Evolutionary conservation across 768 basidiomycete species (phyloP), one percentile per base, ranked within the genome.

Genomic region (Cyclocybe cylindracea): DNA sequence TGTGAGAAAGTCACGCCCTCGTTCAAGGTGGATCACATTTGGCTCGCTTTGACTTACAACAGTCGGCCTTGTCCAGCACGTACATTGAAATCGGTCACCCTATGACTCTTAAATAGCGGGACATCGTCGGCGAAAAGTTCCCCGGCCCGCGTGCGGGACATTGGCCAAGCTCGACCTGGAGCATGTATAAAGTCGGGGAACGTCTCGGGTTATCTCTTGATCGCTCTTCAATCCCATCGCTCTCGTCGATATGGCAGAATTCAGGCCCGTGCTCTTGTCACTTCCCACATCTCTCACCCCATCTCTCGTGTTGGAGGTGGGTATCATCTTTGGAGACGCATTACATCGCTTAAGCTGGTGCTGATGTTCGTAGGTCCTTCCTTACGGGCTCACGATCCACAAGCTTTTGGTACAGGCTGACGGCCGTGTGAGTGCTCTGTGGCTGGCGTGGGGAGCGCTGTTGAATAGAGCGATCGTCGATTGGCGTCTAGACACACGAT

Each of bases 301-400:
- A 3, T 69, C 82, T 6, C 64, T 89, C 50, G 83, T 81, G 10
- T 62, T 87, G n/a, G 86, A 87, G 78, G 85, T 82, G 54, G 44
- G 68, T 49, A 11, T 48, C n/a, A 11, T 8, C 45, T 51, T 38
- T 33, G 47, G 42, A 32, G 16, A 39, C 50, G 47, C 46, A 56
- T 48, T 49, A 44, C 39, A 35, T 47, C 43, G 32, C 39, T 24
- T 50, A 57, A 39, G 50, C 51, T 41, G n/a, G 37, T 46, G 32
- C 38, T 16, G 16, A 16, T 16, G 16, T 16, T 16, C 16, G 16
- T 52, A 88, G 86, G 70, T 89, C 55, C 71, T 89, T 38, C 86
- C 86, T 5, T 73, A 78, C 55, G 87, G 88, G 7, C 69, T 88
- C 57, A 87, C 86, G 9, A 71, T 90, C 55, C 86, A 90, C 65